phyloP scores from a whole-genome alignment of 2,329 filamentous ascomycete species.

The Talaromyces amestolkiae region DNA sequence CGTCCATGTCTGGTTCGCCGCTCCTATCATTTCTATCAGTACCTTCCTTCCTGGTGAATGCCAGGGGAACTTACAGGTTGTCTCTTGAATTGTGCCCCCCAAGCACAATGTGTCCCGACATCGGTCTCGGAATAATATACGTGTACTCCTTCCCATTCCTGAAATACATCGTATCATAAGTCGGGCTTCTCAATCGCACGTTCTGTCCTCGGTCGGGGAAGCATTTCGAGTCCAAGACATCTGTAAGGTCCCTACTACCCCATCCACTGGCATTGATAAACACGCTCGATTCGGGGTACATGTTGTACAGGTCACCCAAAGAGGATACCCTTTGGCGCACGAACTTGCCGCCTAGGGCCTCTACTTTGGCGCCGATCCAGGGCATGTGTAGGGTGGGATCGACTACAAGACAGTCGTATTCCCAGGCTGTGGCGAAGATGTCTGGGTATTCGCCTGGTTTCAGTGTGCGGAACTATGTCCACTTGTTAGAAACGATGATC shows the following conservation, averaged over 20 bases:
- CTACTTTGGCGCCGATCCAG: constrained; percentile 32
- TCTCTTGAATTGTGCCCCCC: constrained; percentile 38
- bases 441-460: constrained; percentile 32
- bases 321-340: constrained; percentile 35
- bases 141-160: constrained; percentile 40
- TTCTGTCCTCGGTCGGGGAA: constrained; percentile 41
- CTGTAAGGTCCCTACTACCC: constrained; percentile 34
- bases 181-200: constrained; percentile 34
- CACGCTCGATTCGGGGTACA: constrained; percentile 36
- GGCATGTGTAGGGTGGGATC: constrained; percentile 41
- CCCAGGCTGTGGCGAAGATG: constrained; percentile 35
- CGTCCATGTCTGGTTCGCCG: constrained; percentile 34
- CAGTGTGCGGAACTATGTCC: constrained; percentile 34
- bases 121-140: constrained; percentile 38
- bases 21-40: background rate
- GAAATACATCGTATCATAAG: constrained; percentile 34
- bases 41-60: no score
- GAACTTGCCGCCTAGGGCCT: constrained; percentile 33
- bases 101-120: constrained; percentile 34
- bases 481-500: background rate
- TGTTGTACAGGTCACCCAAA: constrained; percentile 33
- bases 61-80: constrained; percentile 27
- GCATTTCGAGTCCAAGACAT: constrained; percentile 36
- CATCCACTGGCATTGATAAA: constrained; percentile 42
- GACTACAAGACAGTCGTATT: constrained; percentile 38